phyloP scores from a whole-genome alignment of 2,329 filamentous ascomycete species.

The Pyrenophora graminea region DNA sequence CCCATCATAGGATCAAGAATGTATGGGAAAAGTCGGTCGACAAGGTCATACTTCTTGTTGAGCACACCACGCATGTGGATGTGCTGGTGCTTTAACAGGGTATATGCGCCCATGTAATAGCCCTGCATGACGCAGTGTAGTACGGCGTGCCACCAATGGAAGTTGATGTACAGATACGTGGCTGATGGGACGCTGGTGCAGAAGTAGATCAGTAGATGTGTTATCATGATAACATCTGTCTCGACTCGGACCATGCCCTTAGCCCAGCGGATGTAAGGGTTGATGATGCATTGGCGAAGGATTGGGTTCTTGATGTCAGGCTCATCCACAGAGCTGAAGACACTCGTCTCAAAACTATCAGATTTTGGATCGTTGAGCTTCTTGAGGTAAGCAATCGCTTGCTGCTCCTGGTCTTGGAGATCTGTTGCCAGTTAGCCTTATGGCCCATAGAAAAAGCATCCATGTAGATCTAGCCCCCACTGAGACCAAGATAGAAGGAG shows the following conservation, averaged over 20 bases:
- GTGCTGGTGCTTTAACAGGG: constrained; percentile 82
- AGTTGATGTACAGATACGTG: constrained; percentile 65
- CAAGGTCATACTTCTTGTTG: constrained; percentile 55
- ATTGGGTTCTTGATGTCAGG: constrained; percentile 47
- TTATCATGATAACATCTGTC: constrained; percentile 78
- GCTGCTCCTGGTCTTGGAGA: constrained; percentile 35
- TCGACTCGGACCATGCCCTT: constrained; percentile 63
- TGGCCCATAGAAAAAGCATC: neutral
- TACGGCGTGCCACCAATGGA: constrained; percentile 69
- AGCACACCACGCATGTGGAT: constrained; percentile 77
- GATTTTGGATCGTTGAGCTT: constrained; percentile 56
- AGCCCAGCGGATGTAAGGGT: constrained; percentile 64
- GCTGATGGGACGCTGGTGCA: constrained; percentile 72
- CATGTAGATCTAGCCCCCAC: neutral
- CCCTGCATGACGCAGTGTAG: constrained; percentile 68
- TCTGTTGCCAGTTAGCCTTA: constrained; percentile 22
- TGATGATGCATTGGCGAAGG: constrained; percentile 55
- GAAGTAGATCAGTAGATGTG: constrained; percentile 74
- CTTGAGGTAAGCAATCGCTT: constrained; percentile 52
- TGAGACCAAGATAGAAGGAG: neutral
- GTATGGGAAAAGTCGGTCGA: constrained; percentile 74
- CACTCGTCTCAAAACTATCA: constrained; percentile 58
- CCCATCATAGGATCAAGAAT: constrained; percentile 76
- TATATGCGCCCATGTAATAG: constrained; percentile 74
- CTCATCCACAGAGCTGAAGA: constrained; percentile 59